Evolutionary conservation across 2,329 filamentous ascomycete species (phyloP), one percentile per base, ranked within the genome.

Genomic region (Zymoseptoria brevis): DNA sequence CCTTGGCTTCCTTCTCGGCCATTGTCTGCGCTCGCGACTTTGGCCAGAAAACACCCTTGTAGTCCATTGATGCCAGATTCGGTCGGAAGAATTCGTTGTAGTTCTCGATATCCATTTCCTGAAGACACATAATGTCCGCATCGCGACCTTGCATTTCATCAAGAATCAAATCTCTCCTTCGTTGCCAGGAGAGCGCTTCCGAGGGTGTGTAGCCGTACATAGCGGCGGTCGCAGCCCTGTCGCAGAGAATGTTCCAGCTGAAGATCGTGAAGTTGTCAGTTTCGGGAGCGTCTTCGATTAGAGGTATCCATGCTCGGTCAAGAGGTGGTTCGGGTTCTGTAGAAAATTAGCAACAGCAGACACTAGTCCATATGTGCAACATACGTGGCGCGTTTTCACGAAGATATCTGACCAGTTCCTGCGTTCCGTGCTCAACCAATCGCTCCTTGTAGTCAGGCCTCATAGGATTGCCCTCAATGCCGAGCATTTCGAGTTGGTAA

Each of bases 161-260:
- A 59, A 96, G 76, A 62, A 99, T 94, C 59, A 88, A 83, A 59
- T 89, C 84, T 69, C 87, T 88, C 57, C 94, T 87, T 70, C 90
- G 91, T 45, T 94, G 88, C 94, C 94, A 99, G 26, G 84, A 80
- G 22, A 99, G 80, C 8, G 90, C 90, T 57, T 83, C 83, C 16
- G 87, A 87, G 2, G 94, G 89, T 0, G 91, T 93, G 73, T 97
- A 97, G 50, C 93, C 93, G 72, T 96, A 97, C 62, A 89, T 85
- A 57, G 86, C 81, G 57, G 85, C 81, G 0, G 92, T 96, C 4
- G 92, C 92, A 68, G 94, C 96, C 69, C 91, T 90, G 75, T 96
- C 91, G 75, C 93, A 96, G 9, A 99, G 82, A 53, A 93, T 96
- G 73, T 99, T 99, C 86, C 94, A 96, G 21, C 90, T 95, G 62